A percentile compares a stretch with the other conserved stretches of the same genome.
Evolutionary conservation across 2,329 filamentous ascomycete genomes (phyloP).

Genomic region (Nemania diffusa): DNA sequence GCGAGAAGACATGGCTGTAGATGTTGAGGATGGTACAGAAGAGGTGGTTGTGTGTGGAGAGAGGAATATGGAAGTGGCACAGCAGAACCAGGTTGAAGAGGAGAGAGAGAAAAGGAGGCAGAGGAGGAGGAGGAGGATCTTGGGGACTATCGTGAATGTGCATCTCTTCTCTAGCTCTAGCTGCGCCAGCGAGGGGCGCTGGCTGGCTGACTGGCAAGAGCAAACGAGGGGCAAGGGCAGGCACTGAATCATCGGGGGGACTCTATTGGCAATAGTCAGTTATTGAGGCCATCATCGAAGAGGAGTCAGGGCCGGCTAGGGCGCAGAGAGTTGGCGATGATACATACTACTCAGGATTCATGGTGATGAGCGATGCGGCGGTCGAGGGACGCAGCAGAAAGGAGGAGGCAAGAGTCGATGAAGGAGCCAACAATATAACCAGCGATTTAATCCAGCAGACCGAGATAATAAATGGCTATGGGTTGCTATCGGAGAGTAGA

Average conservation of each 20-base stretch:
- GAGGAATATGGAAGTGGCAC: not conserved
- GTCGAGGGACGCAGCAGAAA: slow-evolving; percentile 37
- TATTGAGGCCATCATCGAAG: slow-evolving; percentile 27
- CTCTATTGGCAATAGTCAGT: slow-evolving; percentile 38
- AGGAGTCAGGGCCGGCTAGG: not conserved
- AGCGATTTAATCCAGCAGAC: slow-evolving; percentile 25
- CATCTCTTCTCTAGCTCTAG: slow-evolving; percentile 7
- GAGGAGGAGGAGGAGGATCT: slow-evolving; percentile 8
- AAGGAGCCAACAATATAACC: slow-evolving; percentile 18
- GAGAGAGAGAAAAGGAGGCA: slow-evolving; percentile 8
- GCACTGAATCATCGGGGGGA: slow-evolving; percentile 37
- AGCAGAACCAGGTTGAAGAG: slow-evolving; percentile 15
- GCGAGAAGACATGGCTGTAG: slow-evolving; percentile 28
- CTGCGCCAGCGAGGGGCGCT: not conserved
- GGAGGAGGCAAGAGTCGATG: slow-evolving; percentile 26
- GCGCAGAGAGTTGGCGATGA: slow-evolving; percentile 40
- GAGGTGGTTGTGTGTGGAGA: slow-evolving; percentile 24
- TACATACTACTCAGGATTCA: slow-evolving; percentile 94
- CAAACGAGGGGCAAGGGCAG: slow-evolving; percentile 18
- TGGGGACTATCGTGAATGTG: slow-evolving; percentile 1
- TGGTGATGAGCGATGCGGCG: slow-evolving; percentile 61
- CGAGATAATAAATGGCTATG: slow-evolving; percentile 28
- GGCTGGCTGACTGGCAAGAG: not conserved
- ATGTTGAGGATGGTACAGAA: slow-evolving; percentile 12
- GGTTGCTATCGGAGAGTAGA: slow-evolving; percentile 24